Conservation (phyloP, 371 early-diverging fungal species). For the Blastocladiella emersonii region DNA sequence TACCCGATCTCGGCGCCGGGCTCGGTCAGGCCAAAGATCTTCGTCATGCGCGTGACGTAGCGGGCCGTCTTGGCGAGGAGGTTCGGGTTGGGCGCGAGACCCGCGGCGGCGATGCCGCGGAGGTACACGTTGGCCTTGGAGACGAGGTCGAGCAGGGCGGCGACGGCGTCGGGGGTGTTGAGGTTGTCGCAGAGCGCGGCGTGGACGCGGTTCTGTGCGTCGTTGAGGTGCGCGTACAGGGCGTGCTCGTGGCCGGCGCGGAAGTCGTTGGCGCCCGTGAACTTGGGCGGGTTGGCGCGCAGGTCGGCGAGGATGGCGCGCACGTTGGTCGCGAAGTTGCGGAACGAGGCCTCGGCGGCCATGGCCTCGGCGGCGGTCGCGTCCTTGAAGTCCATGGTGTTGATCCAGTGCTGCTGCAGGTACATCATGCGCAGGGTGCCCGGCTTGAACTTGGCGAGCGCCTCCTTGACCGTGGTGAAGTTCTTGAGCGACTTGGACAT, state of each 20-base stretch:
- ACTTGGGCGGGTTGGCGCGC: constrained; percentile 24
- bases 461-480: constrained; percentile 69
- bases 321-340: constrained; percentile 76
- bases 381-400: constrained; percentile 76
- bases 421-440: constrained; percentile 90
- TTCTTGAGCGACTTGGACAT: constrained; percentile 99
- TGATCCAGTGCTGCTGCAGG: constrained; percentile 84
- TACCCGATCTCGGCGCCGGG: constrained; percentile 43
- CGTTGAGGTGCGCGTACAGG: constrained; percentile 30
- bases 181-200: constrained; percentile 86
- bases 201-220: constrained; percentile 56
- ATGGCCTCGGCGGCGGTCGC: constrained; percentile 74
- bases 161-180: constrained; percentile 76
- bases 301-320: constrained; percentile 57
- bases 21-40: constrained; percentile 52
- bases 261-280: constrained; percentile 54
- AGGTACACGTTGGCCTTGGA: constrained; percentile 69
- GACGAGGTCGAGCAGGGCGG: constrained; percentile 66
- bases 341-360: constrained; percentile 47
- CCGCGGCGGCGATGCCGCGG: constrained; percentile 14
- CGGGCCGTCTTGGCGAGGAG: constrained; percentile 60
- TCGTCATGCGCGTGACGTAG: constrained; percentile 63
- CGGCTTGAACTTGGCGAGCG: constrained; percentile 66
- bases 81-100: constrained; percentile 37
- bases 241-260: constrained; percentile 50